These are phyloP conservation scores for Penicillium vulpinum DNA, from an alignment of 2,329 filamentous ascomycete genomes.

Conservation along the genomic window DNA sequence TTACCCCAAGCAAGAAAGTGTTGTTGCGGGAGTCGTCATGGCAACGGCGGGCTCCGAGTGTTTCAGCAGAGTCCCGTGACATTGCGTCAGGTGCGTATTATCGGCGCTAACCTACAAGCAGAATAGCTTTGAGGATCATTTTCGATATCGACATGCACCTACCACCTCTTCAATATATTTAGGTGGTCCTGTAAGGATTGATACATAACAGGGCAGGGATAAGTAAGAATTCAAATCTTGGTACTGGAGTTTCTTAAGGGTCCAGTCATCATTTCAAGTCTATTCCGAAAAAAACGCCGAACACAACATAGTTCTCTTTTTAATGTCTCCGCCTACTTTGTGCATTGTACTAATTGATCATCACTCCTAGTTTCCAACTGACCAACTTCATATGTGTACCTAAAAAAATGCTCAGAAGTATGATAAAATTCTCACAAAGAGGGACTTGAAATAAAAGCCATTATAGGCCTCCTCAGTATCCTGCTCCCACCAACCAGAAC, in stretches of 20 bases:
- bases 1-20: constrained; percentile 28
- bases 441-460: background rate
- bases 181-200: no score
- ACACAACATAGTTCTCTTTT: no score
- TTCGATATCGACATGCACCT: constrained; percentile 5
- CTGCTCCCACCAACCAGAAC: background rate
- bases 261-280: no score
- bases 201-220: no score
- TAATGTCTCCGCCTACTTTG: background rate
- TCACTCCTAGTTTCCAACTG: background rate
- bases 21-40: constrained; percentile 38
- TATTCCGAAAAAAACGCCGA: background rate
- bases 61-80: constrained; percentile 19
- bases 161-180: background rate
- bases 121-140: constrained; percentile 8
- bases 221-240: background rate
- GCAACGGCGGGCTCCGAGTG: constrained; percentile 28
- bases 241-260: background rate
- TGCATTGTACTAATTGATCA: background rate
- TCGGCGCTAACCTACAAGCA: constrained; percentile 16
- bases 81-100: constrained; percentile 9
- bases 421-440: background rate
- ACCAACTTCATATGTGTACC: background rate
- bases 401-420: background rate
- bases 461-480: background rate